These are phyloP conservation scores for Hypsizygus ulmarius DNA, from an alignment of 1,284 basidiomycete species.

Conservation along the genomic window DNA sequence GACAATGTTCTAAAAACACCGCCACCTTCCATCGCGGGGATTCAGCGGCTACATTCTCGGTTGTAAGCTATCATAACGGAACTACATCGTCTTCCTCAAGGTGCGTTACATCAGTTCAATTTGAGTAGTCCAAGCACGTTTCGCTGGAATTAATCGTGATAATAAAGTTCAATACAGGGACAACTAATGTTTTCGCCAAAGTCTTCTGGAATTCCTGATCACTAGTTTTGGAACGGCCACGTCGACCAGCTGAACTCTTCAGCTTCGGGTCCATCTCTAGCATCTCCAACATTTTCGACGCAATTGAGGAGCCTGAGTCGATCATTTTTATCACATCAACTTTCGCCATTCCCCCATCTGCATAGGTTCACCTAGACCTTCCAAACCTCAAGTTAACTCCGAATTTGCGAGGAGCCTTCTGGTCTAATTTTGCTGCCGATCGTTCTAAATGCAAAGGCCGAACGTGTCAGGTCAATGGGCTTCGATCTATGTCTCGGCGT, in stretches of 20 bases:
- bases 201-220: slow-evolving; percentile 31
- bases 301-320: slow-evolving; percentile 29
- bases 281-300: slow-evolving; percentile 33
- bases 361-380: slow-evolving; percentile 34
- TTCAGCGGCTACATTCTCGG: slow-evolving; percentile 33
- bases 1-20: slow-evolving; percentile 32
- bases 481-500: neutral
- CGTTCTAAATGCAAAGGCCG: no score
- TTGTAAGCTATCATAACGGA: slow-evolving; percentile 33
- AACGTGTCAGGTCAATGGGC: neutral
- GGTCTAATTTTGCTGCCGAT: slow-evolving; percentile 1
- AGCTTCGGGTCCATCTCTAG: slow-evolving; percentile 29
- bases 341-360: slow-evolving; percentile 26
- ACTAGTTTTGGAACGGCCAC: slow-evolving; percentile 25
- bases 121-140: neutral
- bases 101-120: slow-evolving; percentile 16
- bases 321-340: slow-evolving; percentile 28
- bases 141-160: neutral
- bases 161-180: slow-evolving; percentile 32
- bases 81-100: slow-evolving; percentile 34
- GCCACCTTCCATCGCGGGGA: slow-evolving; percentile 27
- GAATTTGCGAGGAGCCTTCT: slow-evolving; percentile 6
- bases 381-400: slow-evolving; percentile 30
- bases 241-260: slow-evolving; percentile 29
- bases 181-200: slow-evolving; percentile 30